A percentile compares a stretch with the other conserved stretches of the same genome.
phyloP scores from a whole-genome alignment of 495 filamentous ascomycete species.

The Hapsidospora chrysogenum region DNA sequence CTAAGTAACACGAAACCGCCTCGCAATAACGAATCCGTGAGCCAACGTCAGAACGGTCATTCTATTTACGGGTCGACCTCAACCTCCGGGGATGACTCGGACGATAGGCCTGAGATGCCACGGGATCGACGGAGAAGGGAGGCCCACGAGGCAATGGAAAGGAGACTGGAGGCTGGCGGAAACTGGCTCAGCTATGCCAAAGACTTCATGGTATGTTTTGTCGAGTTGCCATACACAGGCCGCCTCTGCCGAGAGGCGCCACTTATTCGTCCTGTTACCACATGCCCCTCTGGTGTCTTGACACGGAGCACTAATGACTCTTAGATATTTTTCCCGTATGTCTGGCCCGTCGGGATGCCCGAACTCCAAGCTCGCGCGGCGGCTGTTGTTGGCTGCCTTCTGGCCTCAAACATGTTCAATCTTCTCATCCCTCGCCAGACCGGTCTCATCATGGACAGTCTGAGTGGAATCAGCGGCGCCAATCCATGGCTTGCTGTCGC shows the following conservation, averaged over 20 bases:
- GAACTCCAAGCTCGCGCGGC: slow-evolving; percentile 37
- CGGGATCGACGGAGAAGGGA: slow-evolving; percentile 32
- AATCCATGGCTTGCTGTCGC: slow-evolving; percentile 37
- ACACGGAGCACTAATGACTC: slow-evolving; percentile 1
- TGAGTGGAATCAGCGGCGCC: slow-evolving; percentile 20
- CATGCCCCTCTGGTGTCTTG: neutral
- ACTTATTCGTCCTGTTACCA: neutral
- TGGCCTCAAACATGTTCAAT: slow-evolving; percentile 42
- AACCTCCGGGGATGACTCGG: neutral
- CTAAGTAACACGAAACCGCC: slow-evolving; percentile 18
- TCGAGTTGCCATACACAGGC: neutral
- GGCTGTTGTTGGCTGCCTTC: slow-evolving; percentile 42
- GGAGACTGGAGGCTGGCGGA: slow-evolving; percentile 40
- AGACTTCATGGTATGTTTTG: slow-evolving; percentile 35
- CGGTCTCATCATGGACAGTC: slow-evolving; percentile 41
- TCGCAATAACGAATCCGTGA: slow-evolving; percentile 5
- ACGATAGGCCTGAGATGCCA: slow-evolving; percentile 22
- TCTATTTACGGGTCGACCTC: slow-evolving; percentile 7
- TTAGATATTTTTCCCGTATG: slow-evolving; percentile 44
- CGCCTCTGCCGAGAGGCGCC: too few relatives aligned
- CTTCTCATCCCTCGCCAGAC: slow-evolving; percentile 50
- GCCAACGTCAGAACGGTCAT: slow-evolving; percentile 4
- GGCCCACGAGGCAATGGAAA: slow-evolving; percentile 33
- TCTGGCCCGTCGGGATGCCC: slow-evolving; percentile 43
- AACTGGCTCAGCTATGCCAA: slow-evolving; percentile 50